phyloP scores from a whole-genome alignment of 2,329 filamentous ascomycete species.

The Fusarium nisikadoi region DNA sequence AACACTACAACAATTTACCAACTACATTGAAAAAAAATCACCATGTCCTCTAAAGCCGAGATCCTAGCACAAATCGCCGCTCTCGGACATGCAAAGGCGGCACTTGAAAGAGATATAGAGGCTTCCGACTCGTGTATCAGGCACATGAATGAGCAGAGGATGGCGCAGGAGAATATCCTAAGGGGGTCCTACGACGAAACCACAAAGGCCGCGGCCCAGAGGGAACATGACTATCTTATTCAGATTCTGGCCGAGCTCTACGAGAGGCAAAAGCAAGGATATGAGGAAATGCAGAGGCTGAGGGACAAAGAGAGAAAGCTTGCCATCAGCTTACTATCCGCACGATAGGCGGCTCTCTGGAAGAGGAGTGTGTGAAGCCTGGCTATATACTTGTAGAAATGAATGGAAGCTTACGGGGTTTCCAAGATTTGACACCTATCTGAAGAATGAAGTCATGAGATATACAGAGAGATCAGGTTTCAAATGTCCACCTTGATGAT shows the following conservation, averaged over 20 bases:
- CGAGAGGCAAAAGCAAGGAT: too few relatives aligned
- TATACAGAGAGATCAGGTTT: accelerated
- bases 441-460: neutral
- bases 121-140: accelerated
- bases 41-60: neutral
- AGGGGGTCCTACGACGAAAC: accelerated
- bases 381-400: accelerated
- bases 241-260: accelerated
- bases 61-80: neutral
- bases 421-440: accelerated
- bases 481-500: accelerated
- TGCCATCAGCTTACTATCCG: neutral
- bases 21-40: too few relatives aligned
- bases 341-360: accelerated
- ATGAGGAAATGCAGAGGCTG: neutral
- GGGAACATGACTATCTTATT: neutral
- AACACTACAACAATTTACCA: accelerated
- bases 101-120: neutral
- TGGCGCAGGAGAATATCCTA: too few relatives aligned
- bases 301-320: neutral
- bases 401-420: accelerated
- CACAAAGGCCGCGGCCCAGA: neutral
- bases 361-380: accelerated
- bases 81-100: accelerated
- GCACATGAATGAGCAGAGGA: too few relatives aligned